A percentile compares a stretch with the other conserved stretches of the same genome.
These are phyloP conservation scores for Magnusiomyces starmeri DNA, from an alignment of 1,139 yeast genomes.

Conservation along the genomic window DNA sequence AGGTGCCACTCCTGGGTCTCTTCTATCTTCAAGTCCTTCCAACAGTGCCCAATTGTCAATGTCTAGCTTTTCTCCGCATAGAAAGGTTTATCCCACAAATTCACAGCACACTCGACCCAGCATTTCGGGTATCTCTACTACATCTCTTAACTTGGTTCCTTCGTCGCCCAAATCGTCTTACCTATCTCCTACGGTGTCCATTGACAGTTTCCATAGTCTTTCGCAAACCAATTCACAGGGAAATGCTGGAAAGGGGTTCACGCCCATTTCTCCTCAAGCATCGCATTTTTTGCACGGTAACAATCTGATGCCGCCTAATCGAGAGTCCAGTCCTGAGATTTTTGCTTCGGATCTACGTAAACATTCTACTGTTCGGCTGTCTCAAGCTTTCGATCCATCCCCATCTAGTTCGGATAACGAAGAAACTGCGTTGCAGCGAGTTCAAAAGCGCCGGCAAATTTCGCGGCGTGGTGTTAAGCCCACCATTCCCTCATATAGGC, in stretches of 20 bases:
- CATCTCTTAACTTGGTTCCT: constrained; percentile 9
- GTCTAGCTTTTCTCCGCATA: constrained; percentile 14
- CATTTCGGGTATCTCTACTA: constrained; percentile 13
- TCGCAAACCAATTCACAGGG: not conserved
- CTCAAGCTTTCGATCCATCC: constrained; percentile 42
- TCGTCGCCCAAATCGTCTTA: constrained; percentile 8
- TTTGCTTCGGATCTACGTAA: constrained; percentile 16
- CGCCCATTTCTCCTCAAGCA: constrained; percentile 13
- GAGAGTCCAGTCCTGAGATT: constrained; percentile 28
- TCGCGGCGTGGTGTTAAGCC: constrained; percentile 26
- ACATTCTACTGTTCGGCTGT: constrained; percentile 28
- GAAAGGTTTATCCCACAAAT: constrained; percentile 8
- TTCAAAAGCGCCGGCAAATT: constrained; percentile 52
- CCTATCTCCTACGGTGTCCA: not conserved
- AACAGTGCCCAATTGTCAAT: constrained; percentile 12
- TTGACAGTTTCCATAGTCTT: not conserved
- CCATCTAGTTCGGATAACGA: constrained; percentile 69
- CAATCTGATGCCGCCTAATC: constrained; percentile 17
- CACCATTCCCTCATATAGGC: constrained; percentile 27
- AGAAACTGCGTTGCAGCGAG: constrained; percentile 50
- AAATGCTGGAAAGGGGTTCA: not conserved
- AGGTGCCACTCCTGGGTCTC: constrained; percentile 4
- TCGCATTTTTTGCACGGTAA: not conserved
- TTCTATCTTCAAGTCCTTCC: constrained; percentile 18
- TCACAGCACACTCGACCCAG: constrained; percentile 11